A percentile compares a stretch with the other conserved stretches of the same genome.
These are phyloP conservation scores for Exophiala oligosperma DNA, from an alignment of 2,329 filamentous ascomycete species.

Conservation along the genomic window DNA sequence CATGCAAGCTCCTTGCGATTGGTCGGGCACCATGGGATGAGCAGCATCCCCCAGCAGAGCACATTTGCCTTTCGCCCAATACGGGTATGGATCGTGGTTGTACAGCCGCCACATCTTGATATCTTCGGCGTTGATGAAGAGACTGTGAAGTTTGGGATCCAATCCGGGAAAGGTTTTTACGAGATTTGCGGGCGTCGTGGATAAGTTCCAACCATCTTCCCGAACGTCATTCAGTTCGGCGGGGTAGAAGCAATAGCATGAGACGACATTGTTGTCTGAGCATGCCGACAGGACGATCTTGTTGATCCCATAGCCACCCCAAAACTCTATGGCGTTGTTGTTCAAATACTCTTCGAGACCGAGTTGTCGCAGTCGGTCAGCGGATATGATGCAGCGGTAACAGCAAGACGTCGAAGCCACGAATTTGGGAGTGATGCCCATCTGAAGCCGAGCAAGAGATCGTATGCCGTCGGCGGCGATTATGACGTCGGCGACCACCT, in stretches of 20 bases:
- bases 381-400: constrained; percentile 41
- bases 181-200: constrained; percentile 15
- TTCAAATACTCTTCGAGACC: constrained; percentile 37
- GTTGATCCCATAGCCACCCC: constrained; percentile 40
- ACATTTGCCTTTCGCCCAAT: constrained; percentile 22
- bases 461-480: constrained; percentile 44
- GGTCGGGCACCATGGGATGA: constrained; percentile 38
- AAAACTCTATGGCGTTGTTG: constrained; percentile 34
- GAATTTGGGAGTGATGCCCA: constrained; percentile 36
- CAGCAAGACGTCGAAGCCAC: constrained; percentile 40
- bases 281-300: constrained; percentile 45
- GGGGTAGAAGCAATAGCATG: constrained; percentile 43
- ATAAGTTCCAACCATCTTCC: constrained; percentile 27
- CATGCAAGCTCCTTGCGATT: constrained; percentile 38
- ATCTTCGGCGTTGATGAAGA: constrained; percentile 22
- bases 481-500: constrained; percentile 37
- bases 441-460: constrained; percentile 33
- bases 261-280: constrained; percentile 38
- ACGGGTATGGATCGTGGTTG: constrained; percentile 18
- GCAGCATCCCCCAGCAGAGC: constrained; percentile 34
- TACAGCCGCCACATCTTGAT: constrained; percentile 26
- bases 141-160: constrained; percentile 10
- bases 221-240: constrained; percentile 21
- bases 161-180: constrained; percentile 20
- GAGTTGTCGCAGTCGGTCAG: constrained; percentile 32